Base-by-base conservation (phyloP, 2,329 filamentous ascomycete genomes). In the Paecilomyces fulvus region DNA sequence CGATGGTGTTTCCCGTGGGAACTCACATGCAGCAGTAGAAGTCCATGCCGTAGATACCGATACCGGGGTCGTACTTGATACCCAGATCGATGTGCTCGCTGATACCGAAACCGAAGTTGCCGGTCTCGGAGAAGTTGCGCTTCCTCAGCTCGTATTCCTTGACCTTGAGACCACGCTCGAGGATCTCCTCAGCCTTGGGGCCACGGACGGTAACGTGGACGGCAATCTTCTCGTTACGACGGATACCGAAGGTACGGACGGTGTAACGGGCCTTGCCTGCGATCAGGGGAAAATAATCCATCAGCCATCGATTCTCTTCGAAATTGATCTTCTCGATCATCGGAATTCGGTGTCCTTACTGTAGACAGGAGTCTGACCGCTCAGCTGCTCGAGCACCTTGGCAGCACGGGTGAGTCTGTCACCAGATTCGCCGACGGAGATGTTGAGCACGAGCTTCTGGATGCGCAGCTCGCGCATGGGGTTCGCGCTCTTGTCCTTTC, bases 71-170 rank as follows among this genome's bases (percentile, higher is more conserved):
- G 84, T 96, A 96, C 88, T 99, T 99, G 90, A 99, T 99, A 75
- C 94, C 94, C 73, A 99, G 85, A 86, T 99, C 94, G 81, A 99
- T 99, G 89, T 99, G 94, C 84, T 99, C 94, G 83, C 85, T 91
- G 84, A 99, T 99, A 84, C 94, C 94, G 86, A 99, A 99, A 71
- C 94, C 94, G 78, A 99, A 99, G 89, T 96, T 96, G 78, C 94
- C 94, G 67, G 92, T 97, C 86, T 96, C 90, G 76, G 88, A 92
- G 89, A 99, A 99, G 90, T 99, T 99, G 81, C 89, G 88, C 87
- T 94, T 96, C 82, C 90, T 89, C 73, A 99, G 85, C 81, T 99
- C 94, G 84, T 99, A 99, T 83, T 99, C 94, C 91, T 99, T 99
- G 87, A 99, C 94, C 88, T 99, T 99, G 78, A 99, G 89, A 78